Conservation (phyloP, 148 eudicot species). For the Pouteria glomerata region DNA sequence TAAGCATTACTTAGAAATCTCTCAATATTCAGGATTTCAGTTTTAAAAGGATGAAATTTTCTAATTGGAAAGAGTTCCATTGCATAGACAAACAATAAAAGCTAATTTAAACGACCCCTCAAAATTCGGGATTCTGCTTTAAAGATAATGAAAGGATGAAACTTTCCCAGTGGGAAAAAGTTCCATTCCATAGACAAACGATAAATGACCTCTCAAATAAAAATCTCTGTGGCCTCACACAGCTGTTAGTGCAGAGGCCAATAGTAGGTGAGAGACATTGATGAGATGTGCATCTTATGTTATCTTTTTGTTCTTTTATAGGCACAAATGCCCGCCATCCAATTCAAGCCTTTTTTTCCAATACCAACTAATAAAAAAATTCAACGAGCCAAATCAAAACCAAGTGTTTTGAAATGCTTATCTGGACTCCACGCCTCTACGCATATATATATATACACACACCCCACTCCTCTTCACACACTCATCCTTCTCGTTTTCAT, state of each 20-base stretch:
- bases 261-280: conserved; percentile 1
- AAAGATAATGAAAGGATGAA: too few species aligned
- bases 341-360: not conserved
- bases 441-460: not conserved
- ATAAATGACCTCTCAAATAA: too few species aligned
- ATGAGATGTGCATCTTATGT: not conserved
- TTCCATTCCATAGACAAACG: not conserved
- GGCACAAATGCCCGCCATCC: too few species aligned
- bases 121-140: too few species aligned
- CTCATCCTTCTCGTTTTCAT: not conserved
- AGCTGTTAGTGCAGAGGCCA: conserved; percentile 7
- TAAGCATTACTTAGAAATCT: too few species aligned
- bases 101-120: too few species aligned
- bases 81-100: too few species aligned
- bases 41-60: too few species aligned
- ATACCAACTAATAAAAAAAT: not conserved
- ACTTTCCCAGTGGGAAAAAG: too few species aligned
- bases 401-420: conserved; percentile 2
- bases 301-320: not conserved
- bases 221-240: not conserved
- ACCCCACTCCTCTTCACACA: not conserved
- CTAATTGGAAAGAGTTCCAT: too few species aligned
- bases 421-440: conserved; percentile 2
- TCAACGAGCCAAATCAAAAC: not conserved
- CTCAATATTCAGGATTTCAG: too few species aligned